These are phyloP conservation scores for Carnegiea gigantea DNA, from an alignment of 179 eudicot species.

Conservation along the genomic window DNA sequence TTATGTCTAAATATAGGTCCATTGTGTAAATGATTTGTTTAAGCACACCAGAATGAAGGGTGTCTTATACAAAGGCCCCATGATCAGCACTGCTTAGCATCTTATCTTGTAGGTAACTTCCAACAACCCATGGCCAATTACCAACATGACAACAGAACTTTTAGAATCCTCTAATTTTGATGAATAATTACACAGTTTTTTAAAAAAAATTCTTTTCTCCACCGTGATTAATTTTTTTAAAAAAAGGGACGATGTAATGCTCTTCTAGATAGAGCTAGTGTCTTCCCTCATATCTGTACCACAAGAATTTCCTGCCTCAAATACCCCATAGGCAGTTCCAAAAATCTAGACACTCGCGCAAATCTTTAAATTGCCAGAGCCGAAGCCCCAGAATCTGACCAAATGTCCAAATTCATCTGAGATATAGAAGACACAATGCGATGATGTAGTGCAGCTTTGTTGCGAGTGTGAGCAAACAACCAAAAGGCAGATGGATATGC, in stretches of 20 bases:
- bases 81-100: not conserved
- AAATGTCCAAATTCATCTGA: not conserved
- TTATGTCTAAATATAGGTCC: not conserved
- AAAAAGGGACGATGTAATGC: not conserved
- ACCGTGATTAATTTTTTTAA: too few species aligned
- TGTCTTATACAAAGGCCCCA: not conserved
- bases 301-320: not conserved
- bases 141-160: not conserved
- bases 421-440: not conserved
- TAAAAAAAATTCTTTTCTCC: too few species aligned
- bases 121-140: not conserved
- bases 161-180: not conserved
- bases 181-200: not conserved
- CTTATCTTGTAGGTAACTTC: too few species aligned
- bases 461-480: not conserved
- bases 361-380: not conserved
- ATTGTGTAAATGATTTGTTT: not conserved
- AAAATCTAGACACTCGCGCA: not conserved
- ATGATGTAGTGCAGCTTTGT: not conserved
- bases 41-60: not conserved
- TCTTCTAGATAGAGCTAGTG: not conserved
- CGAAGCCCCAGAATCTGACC: not conserved
- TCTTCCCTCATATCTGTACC: not conserved
- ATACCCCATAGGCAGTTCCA: not conserved
- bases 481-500: constrained; percentile 3